Conservation (phyloP, 2,329 filamentous ascomycete species). For the Cryphonectria radicalis region DNA sequence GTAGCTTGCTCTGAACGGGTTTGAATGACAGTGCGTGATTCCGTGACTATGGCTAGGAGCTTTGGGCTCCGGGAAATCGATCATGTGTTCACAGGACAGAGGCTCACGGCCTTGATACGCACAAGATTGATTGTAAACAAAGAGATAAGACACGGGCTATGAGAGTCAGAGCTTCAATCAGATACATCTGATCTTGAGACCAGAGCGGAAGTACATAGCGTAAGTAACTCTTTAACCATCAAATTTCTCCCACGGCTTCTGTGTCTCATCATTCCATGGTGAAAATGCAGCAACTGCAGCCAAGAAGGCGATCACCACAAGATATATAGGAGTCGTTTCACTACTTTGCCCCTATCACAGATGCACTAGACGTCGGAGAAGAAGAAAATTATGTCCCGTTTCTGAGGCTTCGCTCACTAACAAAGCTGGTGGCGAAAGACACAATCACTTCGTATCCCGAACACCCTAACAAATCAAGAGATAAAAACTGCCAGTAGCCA, state of each 20-base stretch:
- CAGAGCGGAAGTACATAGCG: background rate
- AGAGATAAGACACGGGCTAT: too few relatives aligned
- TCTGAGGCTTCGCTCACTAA: background rate
- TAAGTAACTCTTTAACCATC: background rate
- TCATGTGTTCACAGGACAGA: background rate
- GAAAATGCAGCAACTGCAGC: background rate
- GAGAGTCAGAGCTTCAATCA: too few relatives aligned
- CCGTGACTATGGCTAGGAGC: too few relatives aligned
- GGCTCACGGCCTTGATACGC: background rate
- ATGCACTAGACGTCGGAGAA: background rate
- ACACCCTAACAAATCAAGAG: background rate
- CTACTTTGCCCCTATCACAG: background rate
- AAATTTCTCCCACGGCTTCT: background rate
- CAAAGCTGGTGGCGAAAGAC: background rate
- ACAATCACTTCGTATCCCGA: background rate
- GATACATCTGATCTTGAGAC: background rate
- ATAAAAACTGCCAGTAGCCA: background rate
- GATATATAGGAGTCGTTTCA: background rate
- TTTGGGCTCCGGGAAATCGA: too few relatives aligned
- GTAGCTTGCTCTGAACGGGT: background rate
- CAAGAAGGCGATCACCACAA: background rate
- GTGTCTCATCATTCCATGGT: background rate
- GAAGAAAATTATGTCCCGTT: background rate
- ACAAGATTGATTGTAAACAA: background rate
- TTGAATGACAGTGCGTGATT: too few relatives aligned